Base-by-base conservation (phyloP, 2,329 filamentous ascomycete genomes). In the Ciborinia camelliae region DNA sequence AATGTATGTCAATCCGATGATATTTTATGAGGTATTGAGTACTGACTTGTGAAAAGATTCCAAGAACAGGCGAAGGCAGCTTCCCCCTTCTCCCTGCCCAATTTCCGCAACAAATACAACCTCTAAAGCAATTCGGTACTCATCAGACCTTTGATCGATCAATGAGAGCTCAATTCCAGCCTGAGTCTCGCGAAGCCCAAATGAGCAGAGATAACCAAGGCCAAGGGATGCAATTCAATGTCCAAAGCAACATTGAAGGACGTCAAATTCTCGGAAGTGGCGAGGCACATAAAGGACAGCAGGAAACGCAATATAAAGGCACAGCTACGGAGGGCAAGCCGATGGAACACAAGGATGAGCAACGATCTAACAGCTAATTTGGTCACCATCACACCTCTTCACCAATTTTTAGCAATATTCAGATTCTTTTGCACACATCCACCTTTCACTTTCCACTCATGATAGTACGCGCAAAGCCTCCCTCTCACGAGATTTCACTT, bases 11-110 rank as follows among this genome's bases (percentile, higher is more conserved):
- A 32, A 45, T 15, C 57, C 28, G 15, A 62, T 12, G 51, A 50
- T 23, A 47, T 53, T 20, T 32, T 63, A 35, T 63, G 35, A 45
- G 26, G 51, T 32, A 52, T 48, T 39, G 39, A 60, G 47, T 47
- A 52, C n/a, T 48, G 58, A 60, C 61, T 52, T 30, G 14, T 20
- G 15, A 4, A 35, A 53, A 66, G 64, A 65, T 53, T n/a, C 41
- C 58, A 14, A 67, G 53, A 45, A 65, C 69, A 55, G 70, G 69
- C 20, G 69, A 72, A 69, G 64, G 60, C 32, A 68, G 65, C 28
- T 73, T 70, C 37, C 54, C 62, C 18, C 41, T 64, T 26, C 23
- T 55, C 37, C 26, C 62, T 32, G 35, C 45, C 12, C 20, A 39
- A 43, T 48, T 58, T 55, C 41, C 39, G 41, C 37, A 23, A 47